A percentile compares a stretch with the other conserved stretches of the same genome.
phyloP scores from a whole-genome alignment of 805 yeast species.

The Wickerhamomyces bovis region DNA sequence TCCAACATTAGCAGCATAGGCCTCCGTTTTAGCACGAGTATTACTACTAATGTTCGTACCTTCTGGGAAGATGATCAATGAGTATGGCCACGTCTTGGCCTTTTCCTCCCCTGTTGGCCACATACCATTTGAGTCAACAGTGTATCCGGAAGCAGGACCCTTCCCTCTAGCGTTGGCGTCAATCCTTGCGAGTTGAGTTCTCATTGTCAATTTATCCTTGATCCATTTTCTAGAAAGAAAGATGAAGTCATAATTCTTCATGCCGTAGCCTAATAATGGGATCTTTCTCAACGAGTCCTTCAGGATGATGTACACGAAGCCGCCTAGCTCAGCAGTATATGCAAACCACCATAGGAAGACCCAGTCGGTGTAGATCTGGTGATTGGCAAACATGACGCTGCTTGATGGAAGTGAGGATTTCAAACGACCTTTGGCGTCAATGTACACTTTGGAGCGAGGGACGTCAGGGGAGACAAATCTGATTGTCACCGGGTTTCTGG shows the following conservation, averaged over 20 bases:
- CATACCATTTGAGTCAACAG: conserved; percentile 23
- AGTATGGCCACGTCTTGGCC: conserved; percentile 48
- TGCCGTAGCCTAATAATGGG: conserved; percentile 82
- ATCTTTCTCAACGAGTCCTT: conserved; percentile 65
- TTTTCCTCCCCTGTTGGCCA: conserved; percentile 18
- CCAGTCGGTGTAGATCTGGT: conserved; percentile 95
- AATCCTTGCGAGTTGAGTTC: conserved; percentile 47
- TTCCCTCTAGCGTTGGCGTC: conserved; percentile 55
- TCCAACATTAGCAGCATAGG: conserved; percentile 48
- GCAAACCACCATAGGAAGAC: conserved; percentile 81
- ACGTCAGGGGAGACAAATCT: conserved; percentile 41
- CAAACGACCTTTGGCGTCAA: conserved; percentile 6
- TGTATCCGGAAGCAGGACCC: conserved; percentile 42
- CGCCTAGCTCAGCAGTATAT: conserved; percentile 60
- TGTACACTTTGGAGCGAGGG: conserved; percentile 6
- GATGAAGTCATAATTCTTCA: conserved; percentile 71
- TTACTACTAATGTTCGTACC: conserved; percentile 79
- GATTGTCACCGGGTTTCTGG: conserved; percentile 41
- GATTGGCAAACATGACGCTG: conserved; percentile 75
- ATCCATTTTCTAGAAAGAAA: conserved; percentile 85
- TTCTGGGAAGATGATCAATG: conserved; percentile 83
- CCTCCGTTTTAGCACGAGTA: conserved; percentile 52
- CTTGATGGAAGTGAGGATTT: conserved; percentile 36
- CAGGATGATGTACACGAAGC: conserved; percentile 63
- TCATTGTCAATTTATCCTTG: conserved; percentile 56